These are phyloP conservation scores for Orbilia blumenaviensis DNA, from an alignment of 2,329 filamentous ascomycete genomes.

Conservation along the genomic window DNA sequence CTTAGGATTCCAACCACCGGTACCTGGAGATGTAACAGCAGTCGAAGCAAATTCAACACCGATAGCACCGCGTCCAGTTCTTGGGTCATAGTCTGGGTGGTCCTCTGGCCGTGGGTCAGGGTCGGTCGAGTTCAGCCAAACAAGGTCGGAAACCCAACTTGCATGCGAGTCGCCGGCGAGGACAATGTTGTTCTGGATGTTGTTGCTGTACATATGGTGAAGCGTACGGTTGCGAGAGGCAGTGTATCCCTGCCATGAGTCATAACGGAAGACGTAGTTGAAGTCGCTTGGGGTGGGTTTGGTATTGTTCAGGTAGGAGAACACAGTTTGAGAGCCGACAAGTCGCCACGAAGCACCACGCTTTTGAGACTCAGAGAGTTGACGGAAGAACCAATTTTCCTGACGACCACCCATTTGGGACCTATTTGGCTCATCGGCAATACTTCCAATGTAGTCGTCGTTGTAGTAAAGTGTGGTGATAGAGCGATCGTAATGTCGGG, in stretches of 20 bases:
- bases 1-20: conserved; percentile 70
- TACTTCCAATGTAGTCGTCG: conserved; percentile 69
- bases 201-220: conserved; percentile 71
- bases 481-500: conserved; percentile 73
- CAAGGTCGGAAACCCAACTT: conserved; percentile 71
- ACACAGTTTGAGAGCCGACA: conserved; percentile 76
- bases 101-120: conserved; percentile 58
- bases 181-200: conserved; percentile 77
- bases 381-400: conserved; percentile 77
- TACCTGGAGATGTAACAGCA: conserved; percentile 71
- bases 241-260: conserved; percentile 73
- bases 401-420: conserved; percentile 77
- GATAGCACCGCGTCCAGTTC: conserved; percentile 67
- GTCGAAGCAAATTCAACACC: conserved; percentile 74
- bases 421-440: conserved; percentile 73
- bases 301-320: conserved; percentile 66
- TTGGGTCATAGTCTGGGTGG: conserved; percentile 66
- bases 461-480: conserved; percentile 72
- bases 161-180: conserved; percentile 76
- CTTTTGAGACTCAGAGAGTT: conserved; percentile 67
- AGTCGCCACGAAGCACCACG: conserved; percentile 76
- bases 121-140: conserved; percentile 63
- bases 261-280: conserved; percentile 64
- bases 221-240: conserved; percentile 77
- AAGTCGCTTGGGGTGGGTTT: conserved; percentile 55